phyloP scores from a whole-genome alignment of 805 yeast genomes.

The Ogataea paraovalis region DNA sequence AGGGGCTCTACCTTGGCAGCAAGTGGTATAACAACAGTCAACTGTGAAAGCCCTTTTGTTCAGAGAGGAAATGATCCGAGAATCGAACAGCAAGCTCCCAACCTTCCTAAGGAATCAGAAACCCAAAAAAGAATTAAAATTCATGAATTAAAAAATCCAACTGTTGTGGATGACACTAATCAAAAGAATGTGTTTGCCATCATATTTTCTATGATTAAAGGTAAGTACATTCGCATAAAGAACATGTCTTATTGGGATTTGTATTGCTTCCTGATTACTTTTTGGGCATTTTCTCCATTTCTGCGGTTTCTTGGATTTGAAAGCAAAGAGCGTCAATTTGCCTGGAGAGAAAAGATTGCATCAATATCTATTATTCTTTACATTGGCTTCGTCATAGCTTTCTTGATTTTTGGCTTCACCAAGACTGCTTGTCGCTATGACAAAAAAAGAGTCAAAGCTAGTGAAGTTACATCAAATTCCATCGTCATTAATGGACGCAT shows the following conservation, averaged over 20 bases:
- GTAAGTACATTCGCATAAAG: not conserved
- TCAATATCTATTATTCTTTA: conserved; percentile 68
- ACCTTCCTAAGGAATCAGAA: not conserved
- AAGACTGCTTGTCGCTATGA: conserved; percentile 64
- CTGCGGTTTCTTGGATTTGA: conserved; percentile 71
- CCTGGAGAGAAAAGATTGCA: conserved; percentile 96
- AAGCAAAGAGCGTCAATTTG: conserved; percentile 78
- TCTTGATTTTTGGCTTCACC: conserved; percentile 86
- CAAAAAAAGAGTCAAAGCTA: conserved; percentile 49
- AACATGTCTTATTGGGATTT: conserved; percentile 56
- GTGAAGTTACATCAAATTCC: conserved; percentile 55
- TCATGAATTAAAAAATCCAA: too few species aligned
- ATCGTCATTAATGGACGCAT: conserved; percentile 81
- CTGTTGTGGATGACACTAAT: too few species aligned
- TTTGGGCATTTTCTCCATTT: conserved; percentile 86
- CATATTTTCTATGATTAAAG: not conserved
- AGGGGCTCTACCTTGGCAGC: conserved; percentile 1
- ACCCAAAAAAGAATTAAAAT: too few species aligned
- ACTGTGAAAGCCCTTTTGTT: conserved; percentile 28
- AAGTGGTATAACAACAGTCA: not conserved
- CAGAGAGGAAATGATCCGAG: not conserved
- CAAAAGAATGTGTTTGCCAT: too few species aligned
- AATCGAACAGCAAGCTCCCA: not conserved
- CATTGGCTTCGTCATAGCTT: conserved; percentile 78
- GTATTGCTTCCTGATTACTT: conserved; percentile 77